Evolutionary conservation across 805 yeast genomes (phyloP), one percentile per base, ranked within the genome.

Genomic region (Ogataea parapolymorpha): DNA sequence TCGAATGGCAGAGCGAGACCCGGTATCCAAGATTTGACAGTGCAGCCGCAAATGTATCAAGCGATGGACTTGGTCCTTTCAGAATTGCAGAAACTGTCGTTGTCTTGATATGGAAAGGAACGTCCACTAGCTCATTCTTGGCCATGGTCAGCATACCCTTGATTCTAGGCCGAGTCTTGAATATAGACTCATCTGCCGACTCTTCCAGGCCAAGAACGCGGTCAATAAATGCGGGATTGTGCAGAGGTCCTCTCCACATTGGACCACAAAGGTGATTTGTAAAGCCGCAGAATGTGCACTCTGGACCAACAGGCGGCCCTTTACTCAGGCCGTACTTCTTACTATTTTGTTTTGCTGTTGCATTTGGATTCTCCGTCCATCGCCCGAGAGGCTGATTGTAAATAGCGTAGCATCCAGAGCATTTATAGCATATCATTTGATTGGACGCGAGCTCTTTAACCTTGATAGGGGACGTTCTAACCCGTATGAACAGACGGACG

Each of bases 81-180:
- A 91, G 67, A 10, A 84, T 72, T 2, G 91, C 80, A 0, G 95
- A 77, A 30, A 91, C 51, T 41, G 79, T 77, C 45, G 88, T 82
- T 26, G 95, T 85, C 42, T 85, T 79, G 66, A 91, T 82, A 63
- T 88, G 93, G 59, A 93, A 89, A 20, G 90, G 95, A 0, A 75
- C 59, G 16, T 75, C 68, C 4, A 52, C 56, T 28, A 91, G 56
- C 62, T 93, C 99, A 49, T 74, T 74, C 28, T 61, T 56, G 5
- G 97, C 98, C 56, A 91, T 68, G 0, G 93, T 85, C 23, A 89
- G 67, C 98, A 93, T 93, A 11, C 98, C 98, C 59, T 80, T 80
- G 32, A 93, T 86, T 58, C 99, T 74, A 44, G 85, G 82, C 17
- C 75, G 70, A 0, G 99, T 93, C 35, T 83, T 84, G 61, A 87